Evolutionary conservation across 345 rosid species (phyloP), one percentile per base, ranked within the genome.

Genomic region (Ceriops zippeliana): DNA sequence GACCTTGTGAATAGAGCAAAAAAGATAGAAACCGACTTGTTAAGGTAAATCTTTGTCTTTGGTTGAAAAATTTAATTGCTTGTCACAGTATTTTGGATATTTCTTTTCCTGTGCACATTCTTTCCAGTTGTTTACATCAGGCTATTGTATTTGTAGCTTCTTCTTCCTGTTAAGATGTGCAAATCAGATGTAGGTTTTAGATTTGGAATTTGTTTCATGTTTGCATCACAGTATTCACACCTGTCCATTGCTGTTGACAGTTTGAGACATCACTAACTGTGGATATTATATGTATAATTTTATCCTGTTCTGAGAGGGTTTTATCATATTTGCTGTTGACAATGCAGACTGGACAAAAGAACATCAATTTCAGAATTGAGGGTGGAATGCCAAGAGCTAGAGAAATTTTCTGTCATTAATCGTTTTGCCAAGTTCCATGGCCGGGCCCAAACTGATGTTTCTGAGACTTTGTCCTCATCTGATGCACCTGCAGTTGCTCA

Each of bases 381-480:
- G 82, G 76, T 91, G 62, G 98, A 93, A 75, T 88, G 88, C 62
- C 85, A 89, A 74, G 96, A 95, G 70, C 73, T 89, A 51, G 97
- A 88, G 86, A 90, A 76, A 78, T 80, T 83, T 74, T 84, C 89
- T 57, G 87, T 95, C 49, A 88, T 93, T 68, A 91, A 89, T 81
- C 99, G 96, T 26, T 91, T 95, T 80, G 97, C 97, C 9, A 95
- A 79, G 81, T 91, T 91, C 73, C 89, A 91, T 71, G 87, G 90
- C 7, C 77, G 92, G 77, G 85, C 75, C 21, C 96, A 82, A 67
- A 68, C 76, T 58, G 87, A 83, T 10, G 82, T 78, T 65, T 69
- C 84, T 19, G 87, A 83, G 80, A 69, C 72, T 59, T 78, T 87
- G 46, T 82, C 81, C 0, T 78, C 90, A 53, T 61, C 78, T 47